Percentiles rank a stretch among this genome's conserved stretches.
These are phyloP conservation scores for Tillandsia leiboldiana DNA, from an alignment of 176 grass and related monocot genomes.

Conservation along the genomic window DNA sequence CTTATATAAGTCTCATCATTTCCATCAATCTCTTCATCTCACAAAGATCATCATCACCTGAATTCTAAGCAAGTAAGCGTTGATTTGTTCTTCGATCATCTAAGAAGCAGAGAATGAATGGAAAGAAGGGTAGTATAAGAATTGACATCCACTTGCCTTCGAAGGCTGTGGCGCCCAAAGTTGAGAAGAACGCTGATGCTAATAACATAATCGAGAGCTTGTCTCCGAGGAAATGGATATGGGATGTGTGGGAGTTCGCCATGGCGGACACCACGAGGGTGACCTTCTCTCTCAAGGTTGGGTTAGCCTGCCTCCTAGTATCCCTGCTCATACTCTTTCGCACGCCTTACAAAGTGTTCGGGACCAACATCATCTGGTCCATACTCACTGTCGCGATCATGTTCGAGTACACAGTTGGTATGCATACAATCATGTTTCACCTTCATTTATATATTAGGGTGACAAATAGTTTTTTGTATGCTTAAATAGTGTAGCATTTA, in stretches of 20 bases:
- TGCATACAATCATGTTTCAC: constrained; percentile 4
- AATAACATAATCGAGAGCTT: constrained; percentile 5
- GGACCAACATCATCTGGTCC: constrained; percentile 70
- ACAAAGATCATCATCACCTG: not conserved
- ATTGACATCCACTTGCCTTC: constrained; percentile 42
- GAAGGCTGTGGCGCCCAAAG: constrained; percentile 18
- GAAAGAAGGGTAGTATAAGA: constrained; percentile 58
- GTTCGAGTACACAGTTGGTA: constrained; percentile 96
- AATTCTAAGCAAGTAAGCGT: not conserved
- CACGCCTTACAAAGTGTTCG: constrained; percentile 60
- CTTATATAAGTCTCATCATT: constrained; percentile 36
- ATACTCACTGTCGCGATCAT: constrained; percentile 83
- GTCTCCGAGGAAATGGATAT: constrained; percentile 49
- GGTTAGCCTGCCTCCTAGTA: constrained; percentile 69
- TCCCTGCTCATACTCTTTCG: constrained; percentile 69
- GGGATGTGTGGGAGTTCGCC: constrained; percentile 55
- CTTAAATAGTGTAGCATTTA: no score
- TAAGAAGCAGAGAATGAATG: constrained; percentile 52
- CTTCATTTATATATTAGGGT: no score
- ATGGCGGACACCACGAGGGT: constrained; percentile 57
- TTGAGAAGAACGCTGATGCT: constrained; percentile 25
- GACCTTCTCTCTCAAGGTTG: constrained; percentile 70
- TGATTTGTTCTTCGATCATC: constrained; percentile 12
- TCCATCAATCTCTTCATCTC: constrained; percentile 33
- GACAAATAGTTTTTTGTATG: no score